Base-by-base conservation (phyloP, 116 monocot genomes). In the Cymodocea nodosa region DNA sequence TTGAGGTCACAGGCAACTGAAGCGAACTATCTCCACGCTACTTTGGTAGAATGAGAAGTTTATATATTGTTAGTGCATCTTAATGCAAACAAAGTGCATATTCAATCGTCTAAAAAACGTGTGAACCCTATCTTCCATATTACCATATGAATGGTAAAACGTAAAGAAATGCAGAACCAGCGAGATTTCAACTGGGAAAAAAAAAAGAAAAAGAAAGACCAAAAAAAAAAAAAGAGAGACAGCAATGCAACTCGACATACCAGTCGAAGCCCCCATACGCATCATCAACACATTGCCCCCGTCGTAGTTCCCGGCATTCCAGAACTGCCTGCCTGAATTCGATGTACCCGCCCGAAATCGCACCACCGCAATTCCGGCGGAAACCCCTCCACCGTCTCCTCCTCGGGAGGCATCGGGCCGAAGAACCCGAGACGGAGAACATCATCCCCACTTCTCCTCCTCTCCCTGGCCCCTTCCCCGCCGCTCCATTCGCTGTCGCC, bases 261-360 rank as follows among this genome's bases (percentile, higher is more conserved):
- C 66, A 30, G 40, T 8, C 20, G 40, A 18, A 63, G 63, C 19
- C 40, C 12, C 25, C 23, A 13, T 15, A 52, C 22, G 40, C 18
- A 15, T 52, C 17, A 15, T 5, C 18, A 4, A 4, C 9, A 56
- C 15, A 5, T n/a, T 16, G n/a, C 23, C 40, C 35, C 74, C 80
- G 10, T 82, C 82, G 57, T 65, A 89, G 34, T 89, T 82, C 68
- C 85, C 89, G 3, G 89, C 89, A 78, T 85, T 89, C 89, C 89
- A 89, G 58, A 89, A 89, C 76, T 88, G 88, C 70, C 50, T 71
- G 24, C 66, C 79, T 34, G 65, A 58, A 48, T 37, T 18, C 56
- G 23, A 19, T 18, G 52, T n/a, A 5, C 34, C 20, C 16, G 11
- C 23, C 24, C 18, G 35, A 23, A 48, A 51, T 53, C 15, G 60